Evolutionary conservation across 768 basidiomycete species (phyloP).

Genomic region (Tubosaeta sp.): DNA sequence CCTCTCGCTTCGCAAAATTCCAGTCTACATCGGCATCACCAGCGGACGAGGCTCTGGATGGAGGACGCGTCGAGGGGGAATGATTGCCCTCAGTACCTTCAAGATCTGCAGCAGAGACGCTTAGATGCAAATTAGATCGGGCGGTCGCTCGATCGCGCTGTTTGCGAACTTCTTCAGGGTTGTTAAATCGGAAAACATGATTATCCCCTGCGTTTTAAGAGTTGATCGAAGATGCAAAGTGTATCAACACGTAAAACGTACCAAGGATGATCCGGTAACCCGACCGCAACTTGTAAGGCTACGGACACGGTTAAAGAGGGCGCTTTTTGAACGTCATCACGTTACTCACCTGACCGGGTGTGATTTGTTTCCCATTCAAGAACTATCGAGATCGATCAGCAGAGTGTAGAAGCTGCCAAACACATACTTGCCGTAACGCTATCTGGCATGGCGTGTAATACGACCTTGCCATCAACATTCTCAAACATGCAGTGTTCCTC

Average conservation of each 20-base stretch:
- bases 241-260: constrained; percentile 29
- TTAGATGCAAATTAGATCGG: constrained; percentile 65
- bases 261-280: constrained; percentile 97
- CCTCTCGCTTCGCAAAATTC: constrained; percentile 96
- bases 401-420: background rate
- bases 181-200: constrained; percentile 97
- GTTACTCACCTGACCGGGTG: constrained; percentile 63
- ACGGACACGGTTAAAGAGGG: constrained; percentile 12
- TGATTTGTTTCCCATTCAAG: constrained; percentile 88
- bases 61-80: constrained; percentile 62
- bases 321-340: background rate
- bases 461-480: constrained; percentile 80
- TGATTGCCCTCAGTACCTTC: constrained; percentile 41
- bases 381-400: constrained; percentile 47
- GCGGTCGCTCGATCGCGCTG: constrained; percentile 77
- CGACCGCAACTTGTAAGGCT: constrained; percentile 82
- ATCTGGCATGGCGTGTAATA: constrained; percentile 71
- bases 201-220: constrained; percentile 65
- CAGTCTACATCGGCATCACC: constrained; percentile 83
- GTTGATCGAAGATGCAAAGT: constrained; percentile 4
- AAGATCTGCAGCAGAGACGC: constrained; percentile 62
- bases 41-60: constrained; percentile 66
- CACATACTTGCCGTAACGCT: constrained; percentile 68
- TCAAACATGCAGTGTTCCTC: constrained; percentile 93
- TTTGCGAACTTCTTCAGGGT: constrained; percentile 92